Conservation (phyloP, 148 eudicot genomes). For the Rhododendron kiyosumense region DNA sequence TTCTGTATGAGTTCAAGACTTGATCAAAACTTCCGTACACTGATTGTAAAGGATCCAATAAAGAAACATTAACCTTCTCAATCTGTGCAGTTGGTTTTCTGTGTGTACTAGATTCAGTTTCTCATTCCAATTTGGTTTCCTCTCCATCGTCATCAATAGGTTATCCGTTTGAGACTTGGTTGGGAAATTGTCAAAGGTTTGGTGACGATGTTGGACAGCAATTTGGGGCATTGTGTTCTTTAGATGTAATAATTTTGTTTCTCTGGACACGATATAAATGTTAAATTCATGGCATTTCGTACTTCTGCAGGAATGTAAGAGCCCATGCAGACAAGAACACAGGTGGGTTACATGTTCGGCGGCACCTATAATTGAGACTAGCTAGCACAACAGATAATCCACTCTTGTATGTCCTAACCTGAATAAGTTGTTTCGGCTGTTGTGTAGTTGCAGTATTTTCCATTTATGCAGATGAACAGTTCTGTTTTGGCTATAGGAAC, state of each 20-base stretch:
- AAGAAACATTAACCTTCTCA: neutral
- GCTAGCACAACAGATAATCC: neutral
- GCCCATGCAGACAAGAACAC: neutral
- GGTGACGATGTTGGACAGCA: neutral
- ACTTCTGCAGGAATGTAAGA: constrained; percentile 8
- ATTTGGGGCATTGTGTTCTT: neutral
- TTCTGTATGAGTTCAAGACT: neutral
- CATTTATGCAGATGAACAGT: neutral
- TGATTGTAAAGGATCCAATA: neutral
- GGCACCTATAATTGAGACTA: neutral
- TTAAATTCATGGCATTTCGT: neutral
- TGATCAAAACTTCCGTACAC: neutral
- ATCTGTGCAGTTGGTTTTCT: neutral
- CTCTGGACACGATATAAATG: neutral
- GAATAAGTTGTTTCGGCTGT: constrained; percentile 1
- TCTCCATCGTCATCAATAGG: neutral
- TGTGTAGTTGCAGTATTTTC: neutral
- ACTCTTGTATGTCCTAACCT: neutral
- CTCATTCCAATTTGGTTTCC: neutral
- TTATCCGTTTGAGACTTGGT: neutral
- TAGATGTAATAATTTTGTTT: neutral
- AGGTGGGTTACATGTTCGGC: constrained; percentile 3
- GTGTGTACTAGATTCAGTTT: neutral
- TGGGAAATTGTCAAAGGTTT: neutral
- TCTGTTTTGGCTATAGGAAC: constrained; percentile 4